Evolutionary conservation across 1,284 basidiomycete genomes (phyloP).

Genomic region (Polyporus tsugae): DNA sequence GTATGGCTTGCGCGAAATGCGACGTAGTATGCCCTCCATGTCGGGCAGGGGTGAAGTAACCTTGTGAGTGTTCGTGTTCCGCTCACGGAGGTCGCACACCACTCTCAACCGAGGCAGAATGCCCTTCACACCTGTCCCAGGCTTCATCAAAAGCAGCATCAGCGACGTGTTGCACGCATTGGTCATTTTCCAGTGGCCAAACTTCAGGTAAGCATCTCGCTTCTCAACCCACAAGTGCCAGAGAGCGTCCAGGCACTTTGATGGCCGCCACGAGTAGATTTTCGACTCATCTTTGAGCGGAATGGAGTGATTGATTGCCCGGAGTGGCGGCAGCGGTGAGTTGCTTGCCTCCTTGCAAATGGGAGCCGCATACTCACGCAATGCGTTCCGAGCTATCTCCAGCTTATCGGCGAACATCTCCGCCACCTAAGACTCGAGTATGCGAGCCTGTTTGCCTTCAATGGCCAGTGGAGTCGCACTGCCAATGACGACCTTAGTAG

Average conservation of each 20-base stretch:
- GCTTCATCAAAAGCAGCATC: constrained; percentile 7
- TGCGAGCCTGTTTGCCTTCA: no score
- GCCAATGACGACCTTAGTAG: no score
- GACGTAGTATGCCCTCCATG: constrained; percentile 9
- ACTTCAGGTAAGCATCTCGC: not conserved
- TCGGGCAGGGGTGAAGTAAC: constrained; percentile 2
- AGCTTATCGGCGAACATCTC: no score
- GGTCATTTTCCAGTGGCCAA: constrained; percentile 7
- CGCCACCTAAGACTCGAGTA: no score
- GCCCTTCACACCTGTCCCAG: constrained; percentile 8
- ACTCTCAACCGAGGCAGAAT: not conserved
- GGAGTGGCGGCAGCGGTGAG: constrained; percentile 37
- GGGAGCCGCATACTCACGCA: not conserved
- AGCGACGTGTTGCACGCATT: constrained; percentile 8
- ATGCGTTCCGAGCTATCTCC: not conserved
- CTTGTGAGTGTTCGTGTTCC: constrained; percentile 4
- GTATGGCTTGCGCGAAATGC: not conserved
- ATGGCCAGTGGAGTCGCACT: no score
- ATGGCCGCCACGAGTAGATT: constrained; percentile 42
- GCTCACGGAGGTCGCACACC: constrained; percentile 9
- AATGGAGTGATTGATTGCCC: constrained; percentile 49
- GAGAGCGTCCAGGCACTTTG: constrained; percentile 30
- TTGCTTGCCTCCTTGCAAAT: not conserved
- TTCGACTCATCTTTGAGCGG: constrained; percentile 46
- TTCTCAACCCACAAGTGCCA: constrained; percentile 9